A percentile compares a stretch with the other conserved stretches of the same genome.
phyloP scores from a whole-genome alignment of 805 yeast species.

The Kodamaea leandrae region DNA sequence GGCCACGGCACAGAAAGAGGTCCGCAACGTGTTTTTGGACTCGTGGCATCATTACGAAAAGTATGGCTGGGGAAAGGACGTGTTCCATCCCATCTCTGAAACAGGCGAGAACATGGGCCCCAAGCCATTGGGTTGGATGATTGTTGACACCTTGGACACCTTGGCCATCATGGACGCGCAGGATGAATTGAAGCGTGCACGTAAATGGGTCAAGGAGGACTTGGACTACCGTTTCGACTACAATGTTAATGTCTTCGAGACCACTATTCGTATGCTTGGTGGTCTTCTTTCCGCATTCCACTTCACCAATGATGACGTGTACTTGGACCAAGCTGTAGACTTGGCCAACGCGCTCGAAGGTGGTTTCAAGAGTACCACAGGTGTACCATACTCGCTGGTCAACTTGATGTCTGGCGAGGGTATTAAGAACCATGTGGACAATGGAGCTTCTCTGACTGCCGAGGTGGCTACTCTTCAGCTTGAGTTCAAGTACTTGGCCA shows the following conservation, averaged over 20 bases:
- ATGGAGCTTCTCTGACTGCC: slow-evolving; percentile 84
- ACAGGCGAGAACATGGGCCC: slow-evolving; percentile 73
- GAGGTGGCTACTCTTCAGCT: slow-evolving; percentile 85
- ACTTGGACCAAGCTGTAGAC: slow-evolving; percentile 70
- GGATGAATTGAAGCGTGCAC: slow-evolving; percentile 61
- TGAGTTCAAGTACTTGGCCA: slow-evolving; percentile 79
- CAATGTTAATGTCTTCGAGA: slow-evolving; percentile 81
- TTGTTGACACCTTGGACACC: slow-evolving; percentile 85
- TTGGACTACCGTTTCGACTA: slow-evolving; percentile 70
- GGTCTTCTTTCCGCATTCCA: slow-evolving; percentile 85
- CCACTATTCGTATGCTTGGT: slow-evolving; percentile 93
- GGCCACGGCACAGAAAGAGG: slow-evolving; percentile 52
- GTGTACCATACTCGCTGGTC: slow-evolving; percentile 77
- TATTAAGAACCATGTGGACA: slow-evolving; percentile 56
- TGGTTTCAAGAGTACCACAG: slow-evolving; percentile 63
- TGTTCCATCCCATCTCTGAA: slow-evolving; percentile 65
- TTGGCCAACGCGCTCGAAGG: slow-evolving; percentile 72
- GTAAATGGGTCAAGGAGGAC: slow-evolving; percentile 70
- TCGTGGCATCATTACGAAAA: slow-evolving; percentile 75
- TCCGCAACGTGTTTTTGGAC: slow-evolving; percentile 64
- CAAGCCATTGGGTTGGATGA: slow-evolving; percentile 86
- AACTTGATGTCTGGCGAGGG: slow-evolving; percentile 68
- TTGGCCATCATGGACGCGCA: slow-evolving; percentile 70
- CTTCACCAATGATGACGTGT: slow-evolving; percentile 64
- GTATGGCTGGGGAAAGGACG: slow-evolving; percentile 84